A percentile compares a stretch with the other conserved stretches of the same genome.
These are phyloP conservation scores for Didymosphaeria variabile DNA, from an alignment of 2,329 filamentous ascomycete species.

Conservation along the genomic window DNA sequence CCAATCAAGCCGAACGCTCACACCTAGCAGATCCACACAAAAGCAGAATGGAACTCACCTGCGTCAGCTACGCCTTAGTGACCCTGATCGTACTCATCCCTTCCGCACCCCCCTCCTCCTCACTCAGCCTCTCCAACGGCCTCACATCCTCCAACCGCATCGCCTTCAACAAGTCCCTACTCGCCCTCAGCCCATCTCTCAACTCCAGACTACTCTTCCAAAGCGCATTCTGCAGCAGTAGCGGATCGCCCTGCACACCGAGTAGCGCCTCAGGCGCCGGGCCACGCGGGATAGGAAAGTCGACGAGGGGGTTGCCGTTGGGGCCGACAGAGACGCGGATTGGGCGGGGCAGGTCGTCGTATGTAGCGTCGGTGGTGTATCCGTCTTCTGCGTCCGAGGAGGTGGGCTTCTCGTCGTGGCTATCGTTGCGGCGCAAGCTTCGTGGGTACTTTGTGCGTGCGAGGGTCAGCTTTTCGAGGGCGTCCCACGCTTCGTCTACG, in stretches of 20 bases:
- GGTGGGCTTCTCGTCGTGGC: slow-evolving; percentile 27
- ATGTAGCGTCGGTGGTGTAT: slow-evolving; percentile 32
- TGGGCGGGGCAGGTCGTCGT: slow-evolving; percentile 30
- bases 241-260: slow-evolving; percentile 29
- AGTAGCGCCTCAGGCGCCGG: slow-evolving; percentile 40
- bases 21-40: slow-evolving; percentile 1
- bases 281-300: slow-evolving; percentile 44
- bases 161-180: slow-evolving; percentile 41
- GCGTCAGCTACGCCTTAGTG: neutral
- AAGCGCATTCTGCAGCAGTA: slow-evolving; percentile 35
- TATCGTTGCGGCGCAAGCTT: slow-evolving; percentile 27
- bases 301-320: slow-evolving; percentile 44
- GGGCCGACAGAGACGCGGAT: slow-evolving; percentile 39
- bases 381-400: slow-evolving; percentile 37
- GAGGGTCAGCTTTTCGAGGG: slow-evolving; percentile 35
- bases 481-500: slow-evolving; percentile 48
- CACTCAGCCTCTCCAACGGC: slow-evolving; percentile 12
- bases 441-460: slow-evolving; percentile 25
- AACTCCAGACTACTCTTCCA: slow-evolving; percentile 43
- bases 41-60: neutral
- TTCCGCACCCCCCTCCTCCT: slow-evolving; percentile 18
- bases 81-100: slow-evolving; percentile 11
- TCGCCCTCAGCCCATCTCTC: slow-evolving; percentile 40
- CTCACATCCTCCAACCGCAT: slow-evolving; percentile 37
- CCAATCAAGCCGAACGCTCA: no score